phyloP scores from a whole-genome alignment of 257 asterid genomes.

The Nicotiana noctiflora region DNA sequence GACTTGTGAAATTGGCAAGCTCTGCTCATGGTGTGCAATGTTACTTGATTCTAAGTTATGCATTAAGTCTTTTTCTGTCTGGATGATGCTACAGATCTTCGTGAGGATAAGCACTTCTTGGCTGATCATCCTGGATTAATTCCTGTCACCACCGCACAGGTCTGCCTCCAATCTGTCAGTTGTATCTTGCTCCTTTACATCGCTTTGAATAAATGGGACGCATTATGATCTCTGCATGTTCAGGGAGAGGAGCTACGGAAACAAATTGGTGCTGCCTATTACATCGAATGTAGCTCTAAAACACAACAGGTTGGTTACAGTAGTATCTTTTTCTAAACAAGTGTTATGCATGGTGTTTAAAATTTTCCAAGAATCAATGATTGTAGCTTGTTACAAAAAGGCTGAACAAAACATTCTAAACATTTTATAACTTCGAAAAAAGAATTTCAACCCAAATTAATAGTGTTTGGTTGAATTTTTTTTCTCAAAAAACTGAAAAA shows the following conservation, averaged over 20 bases:
- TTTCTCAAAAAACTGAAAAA: too few relatives aligned
- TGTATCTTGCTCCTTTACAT: neutral
- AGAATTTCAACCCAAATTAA: neutral
- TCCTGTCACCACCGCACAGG: slow-evolving; percentile 84
- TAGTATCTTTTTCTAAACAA: neutral
- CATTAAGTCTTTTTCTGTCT: neutral
- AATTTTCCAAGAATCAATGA: neutral
- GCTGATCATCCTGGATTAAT: slow-evolving; percentile 90
- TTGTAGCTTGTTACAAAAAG: neutral
- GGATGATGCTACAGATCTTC: slow-evolving; percentile 53
- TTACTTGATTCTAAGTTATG: slow-evolving; percentile 5
- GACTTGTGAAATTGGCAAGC: neutral
- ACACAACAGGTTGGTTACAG: slow-evolving; percentile 76
- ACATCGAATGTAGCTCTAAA: slow-evolving; percentile 93
- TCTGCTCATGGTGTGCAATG: neutral
- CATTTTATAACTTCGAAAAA: neutral
- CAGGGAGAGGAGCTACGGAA: slow-evolving; percentile 97
- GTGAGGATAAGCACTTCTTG: slow-evolving; percentile 85
- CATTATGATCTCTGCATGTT: slow-evolving; percentile 11
- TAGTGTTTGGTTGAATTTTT: too few relatives aligned
- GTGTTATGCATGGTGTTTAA: neutral
- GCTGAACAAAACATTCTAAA: neutral
- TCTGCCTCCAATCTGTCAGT: slow-evolving; percentile 19
- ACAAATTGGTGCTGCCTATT: slow-evolving; percentile 77
- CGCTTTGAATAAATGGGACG: neutral